Evolutionary conservation across 208 protist genomes (phyloP).

Genomic region (Wallacemonas rigidus): DNA sequence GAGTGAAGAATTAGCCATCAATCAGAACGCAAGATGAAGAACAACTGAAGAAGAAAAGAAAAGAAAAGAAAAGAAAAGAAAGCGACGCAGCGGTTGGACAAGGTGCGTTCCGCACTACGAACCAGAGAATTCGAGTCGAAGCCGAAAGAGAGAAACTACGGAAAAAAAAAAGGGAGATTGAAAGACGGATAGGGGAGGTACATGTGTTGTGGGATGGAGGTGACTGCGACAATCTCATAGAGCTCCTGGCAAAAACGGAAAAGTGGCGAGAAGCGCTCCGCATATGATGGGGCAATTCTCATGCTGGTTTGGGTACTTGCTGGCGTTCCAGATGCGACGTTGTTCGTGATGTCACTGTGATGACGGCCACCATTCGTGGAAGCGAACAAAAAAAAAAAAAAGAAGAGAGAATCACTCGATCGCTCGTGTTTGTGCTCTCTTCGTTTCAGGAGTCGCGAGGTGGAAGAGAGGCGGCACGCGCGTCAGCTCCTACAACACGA

Average conservation of each 20-base stretch:
- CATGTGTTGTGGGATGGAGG: too few species aligned
- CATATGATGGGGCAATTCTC: too few species aligned
- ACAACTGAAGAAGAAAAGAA: constrained; percentile 3
- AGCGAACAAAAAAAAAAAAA: constrained; percentile 7
- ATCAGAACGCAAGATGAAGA: constrained; percentile 7
- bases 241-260: too few species aligned
- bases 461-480: constrained; percentile 24
- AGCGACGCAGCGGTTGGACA: background rate
- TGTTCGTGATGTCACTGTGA: too few species aligned
- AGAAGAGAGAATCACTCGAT: background rate
- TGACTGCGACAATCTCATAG: too few species aligned
- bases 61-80: background rate
- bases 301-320: too few species aligned
- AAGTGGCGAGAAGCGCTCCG: too few species aligned
- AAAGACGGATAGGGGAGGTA: too few species aligned
- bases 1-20: constrained; percentile 1
- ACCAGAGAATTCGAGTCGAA: too few species aligned
- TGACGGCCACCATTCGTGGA: background rate
- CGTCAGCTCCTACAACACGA: constrained; percentile 29
- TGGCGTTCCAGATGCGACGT: too few species aligned
- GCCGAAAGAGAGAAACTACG: background rate
- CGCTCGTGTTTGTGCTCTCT: background rate
- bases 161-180: constrained; percentile 13
- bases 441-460: constrained; percentile 7
- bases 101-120: too few species aligned